phyloP scores from a whole-genome alignment of 495 filamentous ascomycete genomes.

The Lentithecium fluviatile region DNA sequence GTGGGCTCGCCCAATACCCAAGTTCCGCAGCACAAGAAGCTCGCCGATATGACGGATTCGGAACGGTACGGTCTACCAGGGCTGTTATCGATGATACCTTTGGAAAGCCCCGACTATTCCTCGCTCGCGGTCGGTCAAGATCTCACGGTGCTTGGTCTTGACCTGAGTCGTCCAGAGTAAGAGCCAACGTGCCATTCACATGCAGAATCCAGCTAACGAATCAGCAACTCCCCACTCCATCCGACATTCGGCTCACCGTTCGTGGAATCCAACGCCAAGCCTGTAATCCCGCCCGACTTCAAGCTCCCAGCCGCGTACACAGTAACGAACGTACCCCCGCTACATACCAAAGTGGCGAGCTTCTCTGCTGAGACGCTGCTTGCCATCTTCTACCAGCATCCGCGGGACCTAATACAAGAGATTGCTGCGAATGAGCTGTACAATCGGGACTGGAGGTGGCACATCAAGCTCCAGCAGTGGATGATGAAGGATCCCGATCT shows the following conservation, averaged over 20 bases:
- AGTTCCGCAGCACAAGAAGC: conserved; percentile 55
- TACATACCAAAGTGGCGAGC: conserved; percentile 72
- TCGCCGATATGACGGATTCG: conserved; percentile 72
- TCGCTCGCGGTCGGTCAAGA: conserved; percentile 76
- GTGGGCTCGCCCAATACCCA: conserved; percentile 46
- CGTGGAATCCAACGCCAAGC: conserved; percentile 59
- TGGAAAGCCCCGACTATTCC: conserved; percentile 72
- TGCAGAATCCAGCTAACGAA: conserved; percentile 17
- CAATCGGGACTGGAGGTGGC: conserved; percentile 86
- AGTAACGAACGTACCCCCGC: conserved; percentile 79
- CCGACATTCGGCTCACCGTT: conserved; percentile 70
- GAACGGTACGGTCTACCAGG: conserved; percentile 83
- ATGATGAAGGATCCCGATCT: conserved; percentile 79
- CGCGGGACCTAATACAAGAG: conserved; percentile 79
- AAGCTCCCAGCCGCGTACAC: conserved; percentile 78
- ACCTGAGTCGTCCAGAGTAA: conserved; percentile 77
- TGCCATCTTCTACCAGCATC: conserved; percentile 92
- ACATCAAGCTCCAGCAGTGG: conserved; percentile 86
- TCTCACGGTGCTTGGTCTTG: conserved; percentile 70
- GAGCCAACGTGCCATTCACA: conserved; percentile 30
- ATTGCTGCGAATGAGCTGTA: conserved; percentile 77
- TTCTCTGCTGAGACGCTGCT: conserved; percentile 92
- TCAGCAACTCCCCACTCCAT: conserved; percentile 55
- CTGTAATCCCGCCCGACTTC: conserved; percentile 70
- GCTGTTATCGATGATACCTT: conserved; percentile 73